phyloP scores from a whole-genome alignment of 257 asterid genomes.

The Buddleja alternifolia region DNA sequence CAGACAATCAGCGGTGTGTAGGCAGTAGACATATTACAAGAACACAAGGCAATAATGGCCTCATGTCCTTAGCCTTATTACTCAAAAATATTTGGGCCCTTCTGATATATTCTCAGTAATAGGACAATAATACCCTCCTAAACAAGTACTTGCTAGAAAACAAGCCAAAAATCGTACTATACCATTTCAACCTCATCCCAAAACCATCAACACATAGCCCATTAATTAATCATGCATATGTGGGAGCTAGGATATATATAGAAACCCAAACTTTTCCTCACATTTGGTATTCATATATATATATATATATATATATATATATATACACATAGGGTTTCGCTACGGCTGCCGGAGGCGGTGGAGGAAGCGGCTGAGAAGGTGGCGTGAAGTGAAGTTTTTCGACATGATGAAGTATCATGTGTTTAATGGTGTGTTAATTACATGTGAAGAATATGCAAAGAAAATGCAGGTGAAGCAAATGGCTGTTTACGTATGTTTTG shows the following conservation, averaged over 20 bases:
- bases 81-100: slow-evolving; percentile 1
- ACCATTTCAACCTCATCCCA: not conserved
- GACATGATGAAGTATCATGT: slow-evolving; percentile 17
- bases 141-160: not conserved
- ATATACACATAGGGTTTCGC: slow-evolving; percentile 31
- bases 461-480: slow-evolving; percentile 23
- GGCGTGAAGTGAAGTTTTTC: not conserved
- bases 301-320: too few species aligned
- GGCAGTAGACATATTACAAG: slow-evolving; percentile 28
- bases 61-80: slow-evolving; percentile 23
- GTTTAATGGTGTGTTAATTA: not conserved
- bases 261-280: not conserved
- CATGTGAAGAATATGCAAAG: not conserved
- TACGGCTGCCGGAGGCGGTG: slow-evolving; percentile 20
- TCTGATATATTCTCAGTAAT: slow-evolving; percentile 2
- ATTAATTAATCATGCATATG: too few species aligned
- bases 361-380: slow-evolving; percentile 20
- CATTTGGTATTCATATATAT: not conserved
- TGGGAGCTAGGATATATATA: slow-evolving; percentile 13
- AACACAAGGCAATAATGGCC: slow-evolving; percentile 33
- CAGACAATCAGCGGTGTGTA: slow-evolving; percentile 21
- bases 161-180: slow-evolving; percentile 16
- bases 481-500: too few species aligned
- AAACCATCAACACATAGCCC: too few species aligned
- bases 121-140: slow-evolving; percentile 24